phyloP scores from a whole-genome alignment of 441 rosid species.

The Erodium texanum region DNA sequence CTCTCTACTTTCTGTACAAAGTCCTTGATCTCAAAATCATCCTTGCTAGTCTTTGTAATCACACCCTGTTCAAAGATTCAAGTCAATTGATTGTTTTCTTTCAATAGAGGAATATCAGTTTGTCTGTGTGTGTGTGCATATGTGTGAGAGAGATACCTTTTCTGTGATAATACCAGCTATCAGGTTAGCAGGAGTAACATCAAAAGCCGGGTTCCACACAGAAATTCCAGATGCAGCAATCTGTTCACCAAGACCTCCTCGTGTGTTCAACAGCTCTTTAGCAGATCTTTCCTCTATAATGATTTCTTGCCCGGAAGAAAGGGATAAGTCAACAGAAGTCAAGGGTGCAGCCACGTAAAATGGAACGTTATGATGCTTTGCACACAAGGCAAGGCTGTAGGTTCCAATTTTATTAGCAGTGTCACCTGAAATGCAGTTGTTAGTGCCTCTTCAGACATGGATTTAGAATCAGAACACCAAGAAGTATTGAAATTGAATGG shows the following conservation, averaged over 20 bases:
- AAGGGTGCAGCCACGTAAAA: constrained; percentile 89
- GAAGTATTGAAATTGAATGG: constrained; percentile 5
- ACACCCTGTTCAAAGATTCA: constrained; percentile 43
- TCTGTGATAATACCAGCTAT: constrained; percentile 73
- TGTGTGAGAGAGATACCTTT: constrained; percentile 45
- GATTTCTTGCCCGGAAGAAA: constrained; percentile 61
- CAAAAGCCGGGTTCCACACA: constrained; percentile 95
- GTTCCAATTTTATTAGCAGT: constrained; percentile 95
- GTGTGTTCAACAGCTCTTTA: constrained; percentile 55
- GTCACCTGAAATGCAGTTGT: constrained; percentile 44
- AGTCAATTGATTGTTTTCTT: background rate
- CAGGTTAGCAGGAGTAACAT: constrained; percentile 71
- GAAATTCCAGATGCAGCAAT: constrained; percentile 77
- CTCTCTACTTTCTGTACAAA: constrained; percentile 28
- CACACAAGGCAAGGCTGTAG: constrained; percentile 77
- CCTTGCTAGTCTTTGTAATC: constrained; percentile 37
- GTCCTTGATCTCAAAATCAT: constrained; percentile 44
- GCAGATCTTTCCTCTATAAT: constrained; percentile 72
- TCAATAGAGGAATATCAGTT: no score
- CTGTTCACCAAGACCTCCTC: constrained; percentile 89
- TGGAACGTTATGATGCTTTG: constrained; percentile 57
- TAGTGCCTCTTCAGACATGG: background rate
- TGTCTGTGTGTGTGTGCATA: no score
- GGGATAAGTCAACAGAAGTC: constrained; percentile 69
- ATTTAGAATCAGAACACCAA: background rate